Evolutionary conservation across 2,329 filamentous ascomycete species (phyloP), one percentile per base, ranked within the genome.

Genomic region (Aspergillus sp.): DNA sequence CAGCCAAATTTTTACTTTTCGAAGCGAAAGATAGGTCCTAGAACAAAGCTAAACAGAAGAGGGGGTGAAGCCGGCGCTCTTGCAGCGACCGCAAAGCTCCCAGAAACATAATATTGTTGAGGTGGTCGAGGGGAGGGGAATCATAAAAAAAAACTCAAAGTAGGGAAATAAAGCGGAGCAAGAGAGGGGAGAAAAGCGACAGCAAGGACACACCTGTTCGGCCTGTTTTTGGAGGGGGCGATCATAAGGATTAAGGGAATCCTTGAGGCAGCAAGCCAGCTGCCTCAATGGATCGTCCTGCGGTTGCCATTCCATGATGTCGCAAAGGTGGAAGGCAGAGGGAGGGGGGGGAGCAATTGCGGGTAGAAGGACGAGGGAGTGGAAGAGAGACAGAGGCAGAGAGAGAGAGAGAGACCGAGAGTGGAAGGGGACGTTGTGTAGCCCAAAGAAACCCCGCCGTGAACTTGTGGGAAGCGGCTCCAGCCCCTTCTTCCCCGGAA

Each of bases 221-320:
- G 95, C 94, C 78, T 96, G 90, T 80, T 94, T 96, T 77, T 95
- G 92, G 56, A 89, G 88, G 70, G 79, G 82, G 75, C 88, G 88
- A 78, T 96, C 86, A 75, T 90, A 89, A 68, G 89, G 90, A 75
- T 91, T 96, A 71, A 98, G 83, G 48, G 95, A 97, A 81, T 98
- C 93, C 80, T 89, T 91, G 73, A 99, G 86, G 79, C 88, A 97
- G 73, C 88, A 86, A 68, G 92, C 90, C 67, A 99, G 87, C 84
- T 97, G 93, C 83, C 85, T 86, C 82, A 99, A 83, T 76, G 90
- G 92, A 83, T 93, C 91, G 71, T 89, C 86, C 72, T 90, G 84
- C 64, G 95, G 95, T 82, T 96, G 91, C 95, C 95, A 99, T 78
- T 89, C 86, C 93, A 96, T 97, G 54, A 53, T 67, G 55, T 36